Evolutionary conservation across 2,329 filamentous ascomycete genomes (phyloP).

Genomic region (Trichoderma atroviride): DNA sequence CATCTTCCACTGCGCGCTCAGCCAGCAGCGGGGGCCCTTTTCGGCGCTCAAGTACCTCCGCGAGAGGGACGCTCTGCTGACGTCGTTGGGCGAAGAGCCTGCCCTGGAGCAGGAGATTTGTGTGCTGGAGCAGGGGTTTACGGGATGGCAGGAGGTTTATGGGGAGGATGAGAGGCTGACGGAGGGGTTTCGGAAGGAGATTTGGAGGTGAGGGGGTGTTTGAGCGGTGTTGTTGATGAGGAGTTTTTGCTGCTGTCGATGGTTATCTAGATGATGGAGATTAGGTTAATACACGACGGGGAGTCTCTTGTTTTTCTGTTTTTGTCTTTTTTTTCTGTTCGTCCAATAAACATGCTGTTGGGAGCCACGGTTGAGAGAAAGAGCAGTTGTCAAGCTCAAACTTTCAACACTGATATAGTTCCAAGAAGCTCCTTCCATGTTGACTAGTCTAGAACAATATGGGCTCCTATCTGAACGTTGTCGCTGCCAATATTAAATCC

Average conservation of each 20-base stretch:
- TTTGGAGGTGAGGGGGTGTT: conserved; percentile 64
- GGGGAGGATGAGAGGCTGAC: conserved; percentile 80
- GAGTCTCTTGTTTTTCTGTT: background rate
- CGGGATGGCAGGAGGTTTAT: conserved; percentile 83
- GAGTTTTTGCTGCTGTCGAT: background rate
- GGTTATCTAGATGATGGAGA: background rate
- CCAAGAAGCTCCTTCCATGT: background rate
- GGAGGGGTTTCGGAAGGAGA: conserved; percentile 78
- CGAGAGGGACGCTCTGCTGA: conserved; percentile 61
- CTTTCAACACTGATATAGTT: background rate
- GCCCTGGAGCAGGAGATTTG: conserved; percentile 67
- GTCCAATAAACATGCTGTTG: background rate
- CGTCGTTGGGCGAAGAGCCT: conserved; percentile 36
- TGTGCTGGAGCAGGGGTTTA: conserved; percentile 82
- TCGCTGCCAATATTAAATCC: background rate
- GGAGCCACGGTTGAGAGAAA: background rate
- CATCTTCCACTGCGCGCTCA: conserved; percentile 92
- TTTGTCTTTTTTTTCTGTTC: background rate
- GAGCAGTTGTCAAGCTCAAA: background rate
- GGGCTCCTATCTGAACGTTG: background rate
- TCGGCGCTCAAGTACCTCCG: conserved; percentile 80
- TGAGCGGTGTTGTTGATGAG: background rate
- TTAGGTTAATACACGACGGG: background rate
- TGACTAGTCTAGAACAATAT: background rate
- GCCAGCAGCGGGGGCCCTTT: conserved; percentile 84